Evolutionary conservation across 139 green algal genomes (phyloP).

Genomic region (Edaphochlamys debaryana): DNA sequence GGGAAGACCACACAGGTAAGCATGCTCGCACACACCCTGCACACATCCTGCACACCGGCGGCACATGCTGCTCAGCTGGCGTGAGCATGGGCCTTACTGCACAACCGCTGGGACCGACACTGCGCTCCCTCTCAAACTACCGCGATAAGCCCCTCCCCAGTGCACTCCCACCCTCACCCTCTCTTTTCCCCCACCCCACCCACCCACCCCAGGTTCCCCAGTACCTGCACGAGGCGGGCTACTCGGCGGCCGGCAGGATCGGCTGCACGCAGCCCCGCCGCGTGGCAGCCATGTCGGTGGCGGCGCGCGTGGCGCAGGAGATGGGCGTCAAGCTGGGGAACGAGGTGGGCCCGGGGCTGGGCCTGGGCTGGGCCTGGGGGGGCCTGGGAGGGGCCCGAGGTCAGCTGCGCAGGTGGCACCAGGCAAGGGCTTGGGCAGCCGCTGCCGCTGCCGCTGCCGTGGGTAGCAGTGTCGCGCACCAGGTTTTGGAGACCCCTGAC

Average conservation of each 20-base stretch:
- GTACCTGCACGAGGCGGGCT: constrained; percentile 97
- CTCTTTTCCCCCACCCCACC: neutral
- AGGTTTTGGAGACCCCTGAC: too few relatives aligned
- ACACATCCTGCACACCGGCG: too few relatives aligned
- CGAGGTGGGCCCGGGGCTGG: constrained; percentile 74
- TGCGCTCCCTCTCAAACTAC: too few relatives aligned
- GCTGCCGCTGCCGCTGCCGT: too few relatives aligned
- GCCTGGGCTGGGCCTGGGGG: neutral
- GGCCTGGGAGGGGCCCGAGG: too few relatives aligned
- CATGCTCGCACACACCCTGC: neutral
- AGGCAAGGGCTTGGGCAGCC: too few relatives aligned
- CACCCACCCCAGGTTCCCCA: constrained; percentile 93
- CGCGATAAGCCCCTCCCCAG: too few relatives aligned
- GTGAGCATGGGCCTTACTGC: neutral
- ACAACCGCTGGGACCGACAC: too few relatives aligned
- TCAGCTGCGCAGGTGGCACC: too few relatives aligned
- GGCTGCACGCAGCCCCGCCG: constrained; percentile 93
- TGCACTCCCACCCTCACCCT: too few relatives aligned
- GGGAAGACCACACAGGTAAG: constrained; percentile 90
- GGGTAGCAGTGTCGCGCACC: too few relatives aligned
- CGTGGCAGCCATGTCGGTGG: constrained; percentile 97
- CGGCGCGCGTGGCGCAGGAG: constrained; percentile 93
- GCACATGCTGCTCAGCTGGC: too few relatives aligned
- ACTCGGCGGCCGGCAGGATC: constrained; percentile 83
- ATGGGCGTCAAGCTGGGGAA: constrained; percentile 92